Evolutionary conservation across 2,329 filamentous ascomycete species (phyloP), one percentile per base, ranked within the genome.

Genomic region (Aspergillus novoparasiticus): DNA sequence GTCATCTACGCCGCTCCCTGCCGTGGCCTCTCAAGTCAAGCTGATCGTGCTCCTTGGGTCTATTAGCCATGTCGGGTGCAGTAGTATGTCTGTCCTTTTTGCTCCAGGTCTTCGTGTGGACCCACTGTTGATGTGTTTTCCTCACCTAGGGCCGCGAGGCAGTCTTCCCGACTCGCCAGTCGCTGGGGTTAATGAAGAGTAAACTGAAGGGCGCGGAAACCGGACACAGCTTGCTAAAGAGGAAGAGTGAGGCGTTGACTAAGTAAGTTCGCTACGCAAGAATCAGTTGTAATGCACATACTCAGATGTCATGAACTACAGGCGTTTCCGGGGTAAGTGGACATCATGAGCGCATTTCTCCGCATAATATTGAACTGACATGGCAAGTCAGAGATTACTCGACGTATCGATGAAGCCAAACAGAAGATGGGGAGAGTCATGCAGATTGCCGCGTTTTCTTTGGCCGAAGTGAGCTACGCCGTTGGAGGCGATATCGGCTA

Each of bases 351-450:
- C 63, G 55, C 65, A 66, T 63, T 48, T 54, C 69, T 66, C 70
- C 70, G 62, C 66, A 69, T 61, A 66, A 57, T 60, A 64, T 59
- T 54, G 56, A 56, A 68, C 74, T 78, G 66, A 78, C 65, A 28
- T 54, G 51, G 53, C 30, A 59, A 72, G 23, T 69, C 77, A 92
- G 95, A 99, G 74, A 99, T 99, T 74, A 97, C 95, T 57, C 89
- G 89, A 78, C 91, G 95, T 75, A 99, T 99, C 80, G 94, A 99
- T 82, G 95, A 99, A 80, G 95, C 95, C 48, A 99, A 99, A 82
- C 91, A 94, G 72, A 99, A 99, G 84, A 99, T 99, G 94, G 95
- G 95, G 62, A 88, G 94, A 39, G 95, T 99, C 43, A 99, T 99
- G 95, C 94, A 98, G 80, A 96, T 99, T 75, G 95, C 95, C 46